Evolutionary conservation across 805 yeast genomes (phyloP), one percentile per base, ranked within the genome.

Genomic region (Maudiozyma turicensis): DNA sequence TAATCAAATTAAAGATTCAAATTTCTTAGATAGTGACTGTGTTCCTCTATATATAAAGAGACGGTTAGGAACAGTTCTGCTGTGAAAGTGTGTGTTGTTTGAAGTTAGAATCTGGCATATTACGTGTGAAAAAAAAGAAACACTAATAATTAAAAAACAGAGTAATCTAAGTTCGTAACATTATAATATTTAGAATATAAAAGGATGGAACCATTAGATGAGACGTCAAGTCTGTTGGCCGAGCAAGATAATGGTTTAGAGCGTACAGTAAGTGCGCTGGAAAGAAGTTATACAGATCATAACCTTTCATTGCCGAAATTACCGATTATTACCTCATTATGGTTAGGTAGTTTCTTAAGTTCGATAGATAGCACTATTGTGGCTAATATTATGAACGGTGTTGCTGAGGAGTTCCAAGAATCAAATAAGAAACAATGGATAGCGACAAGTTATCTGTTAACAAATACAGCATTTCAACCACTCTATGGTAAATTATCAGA

Each of bases 391-490:
- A 70, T 75, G 65, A 70, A 71, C 45, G 64, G 69, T 8, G 73
- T 74, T 11, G 74, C 77, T 6, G 72, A 74, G 30, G 74, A 75
- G 42, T 73, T 78, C 59, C 61, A 71, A 44, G 76, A 75, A 38
- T 72, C 78, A 1, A 70, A 73, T 45, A 60, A 67, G 51, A 69
- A 74, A 15, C 70, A 78, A n/a, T 81, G 86, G 85, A 81, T 84
- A 6, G 84, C 84, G 3, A 78, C 86, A 0, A 73, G 84, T 26
- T 78, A 80, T 45, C 67, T 81, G 28, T 60, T 82, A 46, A 81
- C 87, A 4, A 80, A 80, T 54, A 76, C 84, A 0, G 82, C 82
- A 6, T 81, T 80, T 58, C 87, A 82, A 64, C 86, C 85, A 0
- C 61, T 82, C 26, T 80, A 80, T 50, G 87, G 86, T 7, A 72